Evolutionary conservation across 768 basidiomycete species (phyloP).

Genomic region (Amanita subjunquillea): DNA sequence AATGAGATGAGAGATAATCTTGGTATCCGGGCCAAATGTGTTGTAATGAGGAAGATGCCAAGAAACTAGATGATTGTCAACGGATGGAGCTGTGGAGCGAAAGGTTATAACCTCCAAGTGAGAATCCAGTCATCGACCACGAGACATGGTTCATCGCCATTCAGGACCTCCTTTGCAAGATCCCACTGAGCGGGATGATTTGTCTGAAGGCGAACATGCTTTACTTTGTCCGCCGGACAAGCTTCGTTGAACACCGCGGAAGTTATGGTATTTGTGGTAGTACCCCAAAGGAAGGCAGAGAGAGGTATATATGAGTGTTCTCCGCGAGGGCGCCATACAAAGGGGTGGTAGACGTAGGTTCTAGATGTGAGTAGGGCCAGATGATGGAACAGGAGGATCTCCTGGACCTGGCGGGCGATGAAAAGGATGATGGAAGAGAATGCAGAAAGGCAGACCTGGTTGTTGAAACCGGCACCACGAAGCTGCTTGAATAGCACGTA

Average conservation of each 20-base stretch:
- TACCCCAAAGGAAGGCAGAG: constrained; percentile 31
- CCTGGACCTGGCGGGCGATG: constrained; percentile 25
- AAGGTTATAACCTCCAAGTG: constrained; percentile 27
- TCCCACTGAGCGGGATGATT: constrained; percentile 24
- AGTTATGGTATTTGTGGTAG: constrained; percentile 26
- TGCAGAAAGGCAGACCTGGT: constrained; percentile 21
- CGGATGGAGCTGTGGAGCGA: not conserved
- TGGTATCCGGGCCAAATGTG: constrained; percentile 30
- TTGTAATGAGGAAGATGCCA: constrained; percentile 28
- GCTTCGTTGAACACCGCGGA: constrained; percentile 26
- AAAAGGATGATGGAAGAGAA: not conserved
- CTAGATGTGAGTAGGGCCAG: constrained; percentile 28
- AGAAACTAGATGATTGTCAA: constrained; percentile 18
- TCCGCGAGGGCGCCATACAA: constrained; percentile 35
- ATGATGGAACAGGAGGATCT: constrained; percentile 36
- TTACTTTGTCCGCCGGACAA: constrained; percentile 27
- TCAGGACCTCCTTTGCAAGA: constrained; percentile 22
- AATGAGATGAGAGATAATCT: constrained; percentile 26
- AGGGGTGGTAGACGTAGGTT: constrained; percentile 33
- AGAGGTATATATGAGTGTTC: constrained; percentile 28
- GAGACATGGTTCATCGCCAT: constrained; percentile 26
- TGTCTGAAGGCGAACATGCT: constrained; percentile 20
- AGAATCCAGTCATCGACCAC: constrained; percentile 34
- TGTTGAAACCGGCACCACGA: constrained; percentile 39
- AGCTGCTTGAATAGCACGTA: constrained; percentile 35